phyloP scores from a whole-genome alignment of 345 rosid genomes.

The Theobroma cacao region DNA sequence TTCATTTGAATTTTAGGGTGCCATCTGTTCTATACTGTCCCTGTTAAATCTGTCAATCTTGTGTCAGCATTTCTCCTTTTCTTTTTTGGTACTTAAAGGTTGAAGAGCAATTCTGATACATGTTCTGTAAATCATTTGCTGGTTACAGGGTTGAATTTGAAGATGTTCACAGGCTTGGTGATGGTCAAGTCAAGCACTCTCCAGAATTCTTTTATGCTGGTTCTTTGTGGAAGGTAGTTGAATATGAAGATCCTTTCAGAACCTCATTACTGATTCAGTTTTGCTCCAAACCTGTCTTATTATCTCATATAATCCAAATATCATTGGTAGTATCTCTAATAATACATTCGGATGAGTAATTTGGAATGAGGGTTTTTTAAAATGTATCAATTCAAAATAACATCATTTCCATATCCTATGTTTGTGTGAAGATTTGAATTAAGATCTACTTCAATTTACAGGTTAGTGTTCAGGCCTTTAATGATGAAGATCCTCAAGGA shows the following conservation, averaged over 20 bases:
- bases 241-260: not conserved
- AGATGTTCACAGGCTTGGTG: slow-evolving; percentile 84
- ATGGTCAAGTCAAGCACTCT: slow-evolving; percentile 98
- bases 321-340: too few relatives aligned
- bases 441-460: slow-evolving; percentile 28
- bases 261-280: not conserved
- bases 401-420: too few relatives aligned
- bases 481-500: slow-evolving; percentile 98
- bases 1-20: not conserved
- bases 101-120: not conserved
- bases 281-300: not conserved
- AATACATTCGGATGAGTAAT: too few relatives aligned
- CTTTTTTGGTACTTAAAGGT: not conserved
- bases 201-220: slow-evolving; percentile 92
- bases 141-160: slow-evolving; percentile 72
- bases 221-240: slow-evolving; percentile 94
- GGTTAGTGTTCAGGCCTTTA: slow-evolving; percentile 96
- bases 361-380: too few relatives aligned
- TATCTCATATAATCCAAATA: not conserved
- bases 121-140: slow-evolving; percentile 13
- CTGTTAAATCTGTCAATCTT: not conserved
- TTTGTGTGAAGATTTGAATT: slow-evolving; percentile 14
- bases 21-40: slow-evolving; percentile 1
- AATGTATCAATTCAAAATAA: too few relatives aligned
- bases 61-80: slow-evolving; percentile 6